Evolutionary conservation across 345 rosid genomes (phyloP).

Genomic region (Gossypium herbaceum): DNA sequence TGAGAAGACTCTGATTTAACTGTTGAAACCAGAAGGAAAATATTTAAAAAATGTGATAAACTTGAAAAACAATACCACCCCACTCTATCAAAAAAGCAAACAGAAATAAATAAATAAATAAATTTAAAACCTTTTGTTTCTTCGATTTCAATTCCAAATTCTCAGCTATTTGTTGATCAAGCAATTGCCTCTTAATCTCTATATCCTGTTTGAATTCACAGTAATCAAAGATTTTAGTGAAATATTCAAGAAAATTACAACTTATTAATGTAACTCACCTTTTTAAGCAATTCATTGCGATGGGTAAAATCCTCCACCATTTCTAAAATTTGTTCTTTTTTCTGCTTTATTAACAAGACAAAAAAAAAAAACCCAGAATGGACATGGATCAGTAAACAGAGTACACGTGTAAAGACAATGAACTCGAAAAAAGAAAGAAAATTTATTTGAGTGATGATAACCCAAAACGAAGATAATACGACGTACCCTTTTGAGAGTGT

Average conservation of each 20-base stretch:
- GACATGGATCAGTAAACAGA: not conserved
- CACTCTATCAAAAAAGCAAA: not conserved
- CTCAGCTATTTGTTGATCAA: constrained; percentile 10
- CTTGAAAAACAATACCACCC: no score
- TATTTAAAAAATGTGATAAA: not conserved
- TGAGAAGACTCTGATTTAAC: not conserved
- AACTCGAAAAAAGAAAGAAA: not conserved
- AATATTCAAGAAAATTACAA: constrained; percentile 18
- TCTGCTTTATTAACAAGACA: constrained; percentile 19
- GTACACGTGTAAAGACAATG: not conserved
- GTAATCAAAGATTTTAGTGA: not conserved
- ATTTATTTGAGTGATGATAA: not conserved
- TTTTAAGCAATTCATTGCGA: constrained; percentile 14
- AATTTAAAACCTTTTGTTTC: constrained; percentile 20
- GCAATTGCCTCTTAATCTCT: not conserved
- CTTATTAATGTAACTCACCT: constrained; percentile 17
- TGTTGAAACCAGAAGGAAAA: not conserved
- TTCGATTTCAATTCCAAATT: constrained; percentile 26
- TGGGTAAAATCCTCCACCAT: not conserved
- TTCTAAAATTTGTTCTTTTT: constrained; percentile 21
- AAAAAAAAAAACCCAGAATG: not conserved
- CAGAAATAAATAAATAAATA: not conserved
- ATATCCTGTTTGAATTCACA: constrained; percentile 29
- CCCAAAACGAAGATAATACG: not conserved
- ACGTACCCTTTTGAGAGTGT: constrained; percentile 26